phyloP scores from a whole-genome alignment of 2,329 filamentous ascomycete genomes.

The Talaromyces amestolkiae region DNA sequence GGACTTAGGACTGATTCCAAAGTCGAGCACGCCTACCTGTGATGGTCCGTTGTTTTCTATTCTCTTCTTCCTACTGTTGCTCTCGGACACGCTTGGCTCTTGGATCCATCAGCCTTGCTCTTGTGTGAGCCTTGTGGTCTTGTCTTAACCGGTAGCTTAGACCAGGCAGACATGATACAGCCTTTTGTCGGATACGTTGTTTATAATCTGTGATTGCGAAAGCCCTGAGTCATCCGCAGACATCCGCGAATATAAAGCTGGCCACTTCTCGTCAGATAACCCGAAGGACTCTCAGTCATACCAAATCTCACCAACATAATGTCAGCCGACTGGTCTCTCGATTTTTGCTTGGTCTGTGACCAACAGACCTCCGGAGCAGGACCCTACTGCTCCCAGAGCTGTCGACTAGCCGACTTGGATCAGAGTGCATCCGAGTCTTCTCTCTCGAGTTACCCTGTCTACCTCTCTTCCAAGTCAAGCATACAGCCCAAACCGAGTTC shows the following conservation, averaged over 20 bases:
- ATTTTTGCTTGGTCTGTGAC: conserved; percentile 93
- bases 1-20: too few species aligned
- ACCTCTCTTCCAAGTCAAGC: conserved; percentile 19
- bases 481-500: conserved; percentile 18
- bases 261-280: not conserved
- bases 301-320: conserved; percentile 22
- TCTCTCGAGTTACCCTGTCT: conserved; percentile 20
- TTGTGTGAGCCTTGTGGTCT: not conserved
- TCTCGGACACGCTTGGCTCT: not conserved
- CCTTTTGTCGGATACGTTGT: not conserved
- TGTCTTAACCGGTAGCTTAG: not conserved
- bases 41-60: not conserved
- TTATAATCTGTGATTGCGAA: not conserved
- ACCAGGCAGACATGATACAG: conserved; percentile 11
- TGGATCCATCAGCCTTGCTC: not conserved
- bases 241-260: not conserved
- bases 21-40: not conserved
- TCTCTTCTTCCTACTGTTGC: not conserved
- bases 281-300: not conserved
- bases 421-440: conserved; percentile 56
- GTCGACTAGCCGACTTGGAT: conserved; percentile 83
- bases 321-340: conserved; percentile 68
- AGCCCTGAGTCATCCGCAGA: too few species aligned
- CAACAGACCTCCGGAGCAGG: conserved; percentile 71
- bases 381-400: conserved; percentile 89